Evolutionary conservation across 2,329 filamentous ascomycete genomes (phyloP).

Genomic region (Aspergillus novofumigatus): DNA sequence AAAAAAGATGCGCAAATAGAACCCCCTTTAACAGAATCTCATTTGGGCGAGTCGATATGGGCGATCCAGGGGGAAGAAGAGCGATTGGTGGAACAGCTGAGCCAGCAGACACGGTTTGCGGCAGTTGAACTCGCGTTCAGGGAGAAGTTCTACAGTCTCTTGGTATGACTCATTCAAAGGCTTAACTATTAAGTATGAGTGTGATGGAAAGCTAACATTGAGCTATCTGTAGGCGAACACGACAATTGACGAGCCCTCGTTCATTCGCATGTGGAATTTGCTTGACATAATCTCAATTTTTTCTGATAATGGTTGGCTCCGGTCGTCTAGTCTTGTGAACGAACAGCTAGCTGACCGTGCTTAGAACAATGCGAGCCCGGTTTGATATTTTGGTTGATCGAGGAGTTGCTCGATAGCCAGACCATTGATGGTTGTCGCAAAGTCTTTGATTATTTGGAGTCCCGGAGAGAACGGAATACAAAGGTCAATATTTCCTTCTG

Average conservation of each 20-base stretch:
- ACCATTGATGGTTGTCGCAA: constrained; percentile 86
- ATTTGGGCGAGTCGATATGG: constrained; percentile 44
- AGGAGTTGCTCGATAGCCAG: constrained; percentile 93
- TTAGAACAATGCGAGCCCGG: constrained; percentile 65
- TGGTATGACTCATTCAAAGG: constrained; percentile 55
- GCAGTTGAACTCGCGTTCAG: constrained; percentile 80
- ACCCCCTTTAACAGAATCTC: constrained; percentile 67
- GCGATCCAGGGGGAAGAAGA: constrained; percentile 30
- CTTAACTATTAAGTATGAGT: neutral
- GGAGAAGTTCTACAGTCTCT: constrained; percentile 70
- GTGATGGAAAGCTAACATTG: constrained; percentile 9
- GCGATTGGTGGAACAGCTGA: constrained; percentile 34
- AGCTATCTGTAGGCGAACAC: constrained; percentile 58
- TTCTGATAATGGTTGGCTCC: constrained; percentile 69
- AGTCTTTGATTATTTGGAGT: constrained; percentile 94
- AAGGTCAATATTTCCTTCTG: constrained; percentile 40
- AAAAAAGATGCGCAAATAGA: constrained; percentile 64
- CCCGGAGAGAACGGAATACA: constrained; percentile 81
- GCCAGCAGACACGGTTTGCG: constrained; percentile 56
- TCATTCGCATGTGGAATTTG: constrained; percentile 86
- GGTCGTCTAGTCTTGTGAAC: neutral
- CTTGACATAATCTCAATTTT: constrained; percentile 87
- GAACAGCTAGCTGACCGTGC: constrained; percentile 17
- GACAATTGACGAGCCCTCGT: constrained; percentile 70
- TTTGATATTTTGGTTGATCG: constrained; percentile 82